Evolutionary conservation across 805 yeast species (phyloP).

Genomic region (Diddensiella caesifluorescens): DNA sequence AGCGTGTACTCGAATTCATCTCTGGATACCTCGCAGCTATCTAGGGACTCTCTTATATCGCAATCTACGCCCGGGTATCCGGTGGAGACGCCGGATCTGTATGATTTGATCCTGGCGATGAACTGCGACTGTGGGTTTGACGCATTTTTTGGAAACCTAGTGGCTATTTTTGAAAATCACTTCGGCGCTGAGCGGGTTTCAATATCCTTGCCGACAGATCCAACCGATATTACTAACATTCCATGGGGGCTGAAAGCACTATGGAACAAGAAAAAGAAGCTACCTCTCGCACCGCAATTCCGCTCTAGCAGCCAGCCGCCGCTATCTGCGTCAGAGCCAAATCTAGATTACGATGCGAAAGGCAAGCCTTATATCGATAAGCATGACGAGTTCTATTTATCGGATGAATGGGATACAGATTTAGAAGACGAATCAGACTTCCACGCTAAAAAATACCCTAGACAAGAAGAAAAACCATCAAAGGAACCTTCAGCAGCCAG

Average conservation of each 20-base stretch:
- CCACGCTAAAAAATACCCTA: not conserved
- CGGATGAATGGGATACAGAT: constrained; percentile 3
- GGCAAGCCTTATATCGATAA: not conserved
- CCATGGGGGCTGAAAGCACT: constrained; percentile 34
- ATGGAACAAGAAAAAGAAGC: constrained; percentile 22
- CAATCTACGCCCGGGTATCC: not conserved
- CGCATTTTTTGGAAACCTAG: constrained; percentile 26
- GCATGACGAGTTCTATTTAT: not conserved
- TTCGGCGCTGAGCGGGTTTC: constrained; percentile 29
- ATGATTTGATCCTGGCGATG: constrained; percentile 17
- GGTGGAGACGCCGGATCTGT: constrained; percentile 11
- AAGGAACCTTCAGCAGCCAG: not conserved
- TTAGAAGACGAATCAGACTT: not conserved
- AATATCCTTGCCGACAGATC: constrained; percentile 29
- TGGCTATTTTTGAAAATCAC: constrained; percentile 22
- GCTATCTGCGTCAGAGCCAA: too few species aligned
- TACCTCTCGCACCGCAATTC: constrained; percentile 7
- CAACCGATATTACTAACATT: constrained; percentile 29
- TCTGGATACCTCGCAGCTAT: not conserved
- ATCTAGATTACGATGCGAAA: too few species aligned
- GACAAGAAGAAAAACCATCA: not conserved
- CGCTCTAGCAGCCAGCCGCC: not conserved
- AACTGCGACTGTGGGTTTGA: constrained; percentile 24
- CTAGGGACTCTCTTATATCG: constrained; percentile 1
- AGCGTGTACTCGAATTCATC: constrained; percentile 6